These are phyloP conservation scores for Osmanthus fragrans DNA, from an alignment of 257 asterid genomes.

Conservation along the genomic window DNA sequence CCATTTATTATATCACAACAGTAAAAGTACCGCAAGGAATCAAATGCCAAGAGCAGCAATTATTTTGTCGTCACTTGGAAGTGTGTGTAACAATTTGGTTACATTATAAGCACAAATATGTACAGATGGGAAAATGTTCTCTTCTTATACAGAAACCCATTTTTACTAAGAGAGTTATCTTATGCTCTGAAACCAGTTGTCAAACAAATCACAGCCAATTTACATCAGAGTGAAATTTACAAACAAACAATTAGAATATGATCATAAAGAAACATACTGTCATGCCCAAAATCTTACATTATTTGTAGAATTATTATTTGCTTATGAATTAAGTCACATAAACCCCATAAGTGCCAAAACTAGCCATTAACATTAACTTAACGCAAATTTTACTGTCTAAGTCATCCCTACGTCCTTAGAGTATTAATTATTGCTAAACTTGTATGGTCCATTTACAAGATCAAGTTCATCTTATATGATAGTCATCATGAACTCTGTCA, in stretches of 20 bases:
- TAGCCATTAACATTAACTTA: not conserved
- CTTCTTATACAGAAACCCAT: slow-evolving; percentile 9
- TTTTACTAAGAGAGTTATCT: slow-evolving; percentile 5
- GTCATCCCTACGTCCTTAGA: not conserved
- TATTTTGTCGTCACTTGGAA: not conserved
- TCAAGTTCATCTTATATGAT: not conserved
- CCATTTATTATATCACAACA: slow-evolving; percentile 4
- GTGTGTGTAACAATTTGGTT: not conserved
- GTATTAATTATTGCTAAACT: not conserved
- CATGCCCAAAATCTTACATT: not conserved
- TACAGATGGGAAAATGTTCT: not conserved
- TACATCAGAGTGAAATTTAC: not conserved
- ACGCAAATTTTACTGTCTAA: not conserved
- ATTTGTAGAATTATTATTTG: not conserved
- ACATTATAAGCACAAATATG: slow-evolving; percentile 2
- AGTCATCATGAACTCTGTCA: not conserved
- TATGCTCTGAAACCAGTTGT: not conserved
- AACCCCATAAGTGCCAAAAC: slow-evolving; percentile 4
- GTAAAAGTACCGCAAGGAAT: slow-evolving; percentile 1
- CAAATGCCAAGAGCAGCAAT: slow-evolving; percentile 5
- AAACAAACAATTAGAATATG: not conserved
- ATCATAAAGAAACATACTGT: not conserved
- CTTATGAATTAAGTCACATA: slow-evolving; percentile 7
- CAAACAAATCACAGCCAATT: slow-evolving; percentile 6
- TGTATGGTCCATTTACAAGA: not conserved